These are phyloP conservation scores for Westerdykella ornata DNA, from an alignment of 2,329 filamentous ascomycete species.

Conservation along the genomic window DNA sequence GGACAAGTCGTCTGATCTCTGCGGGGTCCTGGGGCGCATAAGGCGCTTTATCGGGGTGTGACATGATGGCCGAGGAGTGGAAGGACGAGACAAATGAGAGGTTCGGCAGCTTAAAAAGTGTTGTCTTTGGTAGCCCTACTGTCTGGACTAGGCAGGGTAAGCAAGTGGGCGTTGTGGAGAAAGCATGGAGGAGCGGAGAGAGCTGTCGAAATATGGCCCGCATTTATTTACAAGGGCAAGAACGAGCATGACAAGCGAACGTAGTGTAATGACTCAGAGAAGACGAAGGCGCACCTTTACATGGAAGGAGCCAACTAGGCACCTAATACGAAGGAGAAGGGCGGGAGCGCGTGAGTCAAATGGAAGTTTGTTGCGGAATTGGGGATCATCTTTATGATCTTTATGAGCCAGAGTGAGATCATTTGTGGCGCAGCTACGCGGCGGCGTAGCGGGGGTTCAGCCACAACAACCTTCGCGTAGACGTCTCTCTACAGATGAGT, in stretches of 20 bases:
- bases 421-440: background rate
- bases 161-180: slow-evolving; percentile 6
- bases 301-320: background rate
- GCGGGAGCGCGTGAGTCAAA: slow-evolving; percentile 5
- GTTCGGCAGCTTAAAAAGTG: background rate
- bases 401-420: background rate
- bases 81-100: slow-evolving; percentile 1
- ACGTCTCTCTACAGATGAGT: no score
- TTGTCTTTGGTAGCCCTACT: slow-evolving; percentile 2
- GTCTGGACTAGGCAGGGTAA: slow-evolving; percentile 14
- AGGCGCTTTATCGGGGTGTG: slow-evolving; percentile 49
- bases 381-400: no score
- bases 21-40: slow-evolving; percentile 63
- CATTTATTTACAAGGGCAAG: slow-evolving; percentile 16
- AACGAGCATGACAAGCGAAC: slow-evolving; percentile 1
- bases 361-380: background rate
- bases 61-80: slow-evolving; percentile 42
- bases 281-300: slow-evolving; percentile 15
- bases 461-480: no score
- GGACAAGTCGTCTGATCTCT: slow-evolving; percentile 60
- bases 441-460: no score
- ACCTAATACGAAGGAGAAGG: slow-evolving; percentile 3
- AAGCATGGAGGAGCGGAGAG: slow-evolving; percentile 11
- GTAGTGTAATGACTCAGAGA: slow-evolving; percentile 9
- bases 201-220: slow-evolving; percentile 8